Evolutionary conservation across 371 early-diverging fungal species (phyloP).

Genomic region (Entomophthora muscae): DNA sequence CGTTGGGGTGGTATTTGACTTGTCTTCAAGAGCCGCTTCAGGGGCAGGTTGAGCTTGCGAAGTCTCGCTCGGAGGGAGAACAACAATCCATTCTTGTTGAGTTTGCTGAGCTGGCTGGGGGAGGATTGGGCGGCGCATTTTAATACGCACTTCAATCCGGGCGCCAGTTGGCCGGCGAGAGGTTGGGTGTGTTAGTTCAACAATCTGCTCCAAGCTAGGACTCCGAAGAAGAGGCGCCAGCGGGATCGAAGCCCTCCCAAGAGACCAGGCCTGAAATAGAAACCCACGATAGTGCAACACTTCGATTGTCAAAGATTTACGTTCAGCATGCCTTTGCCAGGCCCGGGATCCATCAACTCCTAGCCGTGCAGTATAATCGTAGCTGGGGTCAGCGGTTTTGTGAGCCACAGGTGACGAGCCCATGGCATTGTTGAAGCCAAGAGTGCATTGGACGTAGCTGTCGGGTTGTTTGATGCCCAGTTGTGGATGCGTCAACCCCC

Average conservation of each 20-base stretch:
- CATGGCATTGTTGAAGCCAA: not conserved
- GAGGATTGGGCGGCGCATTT: not conserved
- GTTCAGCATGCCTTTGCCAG: not conserved
- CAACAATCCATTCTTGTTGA: not conserved
- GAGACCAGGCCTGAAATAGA: not conserved
- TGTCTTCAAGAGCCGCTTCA: too few relatives aligned
- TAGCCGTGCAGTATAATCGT: not conserved
- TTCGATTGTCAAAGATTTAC: constrained; percentile 1
- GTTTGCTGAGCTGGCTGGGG: not conserved
- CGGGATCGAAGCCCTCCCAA: not conserved
- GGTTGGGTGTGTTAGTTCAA: not conserved
- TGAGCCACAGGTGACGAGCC: not conserved
- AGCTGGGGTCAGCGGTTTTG: not conserved
- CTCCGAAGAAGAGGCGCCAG: not conserved
- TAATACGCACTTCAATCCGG: not conserved
- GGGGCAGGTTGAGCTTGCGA: too few relatives aligned
- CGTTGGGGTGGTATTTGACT: too few relatives aligned
- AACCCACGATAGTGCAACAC: not conserved
- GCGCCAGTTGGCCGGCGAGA: not conserved
- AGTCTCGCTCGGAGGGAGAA: not conserved
- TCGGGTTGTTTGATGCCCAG: not conserved
- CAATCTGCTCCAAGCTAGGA: not conserved
- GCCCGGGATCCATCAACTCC: not conserved
- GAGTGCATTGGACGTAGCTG: not conserved
- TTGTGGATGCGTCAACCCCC: not conserved